These are phyloP conservation scores for Cordyceps militaris DNA, from an alignment of 2,329 filamentous ascomycete genomes.

Conservation along the genomic window DNA sequence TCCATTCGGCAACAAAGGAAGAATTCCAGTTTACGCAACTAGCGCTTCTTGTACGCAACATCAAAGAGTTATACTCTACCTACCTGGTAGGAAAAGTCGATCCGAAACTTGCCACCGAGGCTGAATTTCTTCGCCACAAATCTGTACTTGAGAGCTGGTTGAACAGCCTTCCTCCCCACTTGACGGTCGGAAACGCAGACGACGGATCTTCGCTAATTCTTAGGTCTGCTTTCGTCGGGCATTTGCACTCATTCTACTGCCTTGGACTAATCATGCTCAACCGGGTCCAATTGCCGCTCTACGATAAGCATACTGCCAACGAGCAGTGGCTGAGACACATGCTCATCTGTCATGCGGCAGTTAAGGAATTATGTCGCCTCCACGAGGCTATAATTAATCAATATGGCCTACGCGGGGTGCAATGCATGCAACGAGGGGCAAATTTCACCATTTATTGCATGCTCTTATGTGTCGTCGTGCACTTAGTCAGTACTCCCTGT, in stretches of 20 bases:
- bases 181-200: background rate
- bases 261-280: background rate
- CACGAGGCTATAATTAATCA: background rate
- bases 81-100: background rate
- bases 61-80: background rate
- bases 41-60: background rate
- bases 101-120: background rate
- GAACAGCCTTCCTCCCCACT: background rate
- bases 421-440: constrained; percentile 3
- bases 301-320: background rate
- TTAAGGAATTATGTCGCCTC: background rate
- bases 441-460: constrained; percentile 5
- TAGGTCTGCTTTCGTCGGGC: background rate
- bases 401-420: background rate
- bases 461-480: background rate
- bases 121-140: background rate
- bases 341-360: background rate
- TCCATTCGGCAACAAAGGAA: background rate
- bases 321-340: background rate
- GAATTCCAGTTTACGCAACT: background rate
- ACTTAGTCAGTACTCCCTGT: background rate
- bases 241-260: background rate
- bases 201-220: background rate
- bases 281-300: background rate
- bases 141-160: background rate